A percentile compares a stretch with the other conserved stretches of the same genome.
These are phyloP conservation scores for Anethum foeniculum DNA, from an alignment of 140 eudicot genomes.

Conservation along the genomic window DNA sequence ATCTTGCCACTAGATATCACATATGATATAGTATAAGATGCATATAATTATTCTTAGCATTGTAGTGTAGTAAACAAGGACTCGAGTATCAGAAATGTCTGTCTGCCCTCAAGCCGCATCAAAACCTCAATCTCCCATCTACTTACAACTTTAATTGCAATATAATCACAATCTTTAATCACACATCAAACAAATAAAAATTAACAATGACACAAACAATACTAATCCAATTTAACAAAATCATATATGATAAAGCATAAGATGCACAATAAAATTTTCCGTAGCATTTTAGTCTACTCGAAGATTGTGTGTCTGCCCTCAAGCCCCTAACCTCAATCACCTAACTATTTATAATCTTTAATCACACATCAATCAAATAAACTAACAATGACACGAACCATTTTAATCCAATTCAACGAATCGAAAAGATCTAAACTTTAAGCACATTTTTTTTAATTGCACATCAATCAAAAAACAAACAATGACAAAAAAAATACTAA, in stretches of 20 bases:
- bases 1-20: neutral
- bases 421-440: too few species aligned
- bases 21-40: neutral
- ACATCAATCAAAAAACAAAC: neutral
- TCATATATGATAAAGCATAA: neutral
- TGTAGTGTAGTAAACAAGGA: neutral
- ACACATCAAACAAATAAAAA: neutral
- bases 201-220: neutral
- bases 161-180: neutral
- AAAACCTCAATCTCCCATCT: neutral
- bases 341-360: neutral
- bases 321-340: neutral
- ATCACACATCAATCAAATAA: neutral
- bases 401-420: neutral
- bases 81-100: neutral
- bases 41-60: neutral
- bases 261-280: neutral
- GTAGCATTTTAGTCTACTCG: neutral
- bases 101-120: neutral
- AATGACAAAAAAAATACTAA: neutral
- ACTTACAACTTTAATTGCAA: neutral
- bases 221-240: too few species aligned
- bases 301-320: neutral
- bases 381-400: neutral
- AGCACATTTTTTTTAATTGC: neutral